These are phyloP conservation scores for Ganoderma resinaceum DNA, from an alignment of 1,284 basidiomycete species.

Conservation along the genomic window DNA sequence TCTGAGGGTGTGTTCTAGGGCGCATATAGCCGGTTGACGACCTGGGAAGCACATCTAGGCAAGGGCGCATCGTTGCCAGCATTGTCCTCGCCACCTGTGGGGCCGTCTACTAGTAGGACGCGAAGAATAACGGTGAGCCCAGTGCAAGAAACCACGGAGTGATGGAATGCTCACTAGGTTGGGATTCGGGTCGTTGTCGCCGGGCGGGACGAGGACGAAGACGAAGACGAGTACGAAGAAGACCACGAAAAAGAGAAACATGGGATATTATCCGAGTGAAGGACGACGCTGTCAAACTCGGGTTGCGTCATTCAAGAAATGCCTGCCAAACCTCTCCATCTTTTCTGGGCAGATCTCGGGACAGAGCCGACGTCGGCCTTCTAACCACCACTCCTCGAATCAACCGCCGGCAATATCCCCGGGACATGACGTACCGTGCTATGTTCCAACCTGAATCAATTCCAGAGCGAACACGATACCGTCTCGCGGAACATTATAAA, in stretches of 20 bases:
- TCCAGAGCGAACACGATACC: not conserved
- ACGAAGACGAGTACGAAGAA: not conserved
- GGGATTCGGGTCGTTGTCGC: not conserved
- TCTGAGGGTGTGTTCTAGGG: slow-evolving; percentile 14
- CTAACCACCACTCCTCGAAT: not conserved
- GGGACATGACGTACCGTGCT: not conserved
- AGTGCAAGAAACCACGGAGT: not conserved
- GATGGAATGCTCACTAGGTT: not conserved
- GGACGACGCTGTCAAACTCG: not conserved
- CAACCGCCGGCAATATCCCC: no score
- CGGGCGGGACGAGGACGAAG: not conserved
- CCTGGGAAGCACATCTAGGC: not conserved
- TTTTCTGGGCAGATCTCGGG: not conserved
- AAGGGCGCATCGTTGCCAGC: not conserved
- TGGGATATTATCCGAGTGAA: not conserved
- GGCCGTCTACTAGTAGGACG: not conserved
- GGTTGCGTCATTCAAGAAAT: slow-evolving; percentile 3
- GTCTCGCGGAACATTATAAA: not conserved
- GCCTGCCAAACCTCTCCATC: not conserved
- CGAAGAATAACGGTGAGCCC: not conserved
- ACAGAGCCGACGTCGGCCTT: not conserved
- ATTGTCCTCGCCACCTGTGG: not conserved
- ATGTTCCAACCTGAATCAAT: not conserved
- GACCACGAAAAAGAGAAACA: not conserved
- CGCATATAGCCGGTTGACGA: slow-evolving; percentile 17